Evolutionary conservation across 768 basidiomycete species (phyloP), one percentile per base, ranked within the genome.

Genomic region (Boletus speciosus): DNA sequence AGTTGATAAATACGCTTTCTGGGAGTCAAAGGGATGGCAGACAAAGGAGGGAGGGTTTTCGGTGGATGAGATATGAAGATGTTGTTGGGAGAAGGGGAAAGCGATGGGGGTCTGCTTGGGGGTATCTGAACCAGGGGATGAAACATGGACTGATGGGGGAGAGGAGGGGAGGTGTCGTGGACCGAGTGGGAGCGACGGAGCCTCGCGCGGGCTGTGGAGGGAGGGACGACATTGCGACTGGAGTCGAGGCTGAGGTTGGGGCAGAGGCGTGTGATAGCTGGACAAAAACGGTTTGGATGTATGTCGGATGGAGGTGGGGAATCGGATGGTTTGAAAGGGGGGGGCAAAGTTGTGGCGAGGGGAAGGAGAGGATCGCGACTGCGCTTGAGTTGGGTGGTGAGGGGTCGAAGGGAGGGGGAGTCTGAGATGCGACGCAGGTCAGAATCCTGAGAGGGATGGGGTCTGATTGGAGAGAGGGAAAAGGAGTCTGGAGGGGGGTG

Each of bases 331-430:
- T 47, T 42, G 5, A 49, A 41, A 5, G 38, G 34, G 11, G 50
- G 35, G 7, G 47, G 45, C 0, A 25, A 32, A 15, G 48, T 27
- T 40, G 36, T 49, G 38, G 51, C 42, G 38, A 83, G 70, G 7
- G 89, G 87, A 4, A 91, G 75, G 40, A 91, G 74, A 2, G 86
- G 86, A 57, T 91, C 90, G 31, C 85, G 80, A 65, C 88, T 89
- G 54, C 78, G 81, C 65, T 87, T 90, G 27, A 73, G 63, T 15
- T 76, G 76, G 45, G 74, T 75, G 14, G 76, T 51, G 4, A 73
- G 59, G 23, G 57, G 62, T 29, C 52, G 57, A 5, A 72, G 70
- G 67, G 53, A 60, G 32, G 38, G 60, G 6, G 68, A 60, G 38
- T 56, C 57, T 3, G 59, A 64, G 25, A 64, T 55, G 51, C 64